Evolutionary conservation across 345 rosid species (phyloP).

Genomic region (Psidium guajava): DNA sequence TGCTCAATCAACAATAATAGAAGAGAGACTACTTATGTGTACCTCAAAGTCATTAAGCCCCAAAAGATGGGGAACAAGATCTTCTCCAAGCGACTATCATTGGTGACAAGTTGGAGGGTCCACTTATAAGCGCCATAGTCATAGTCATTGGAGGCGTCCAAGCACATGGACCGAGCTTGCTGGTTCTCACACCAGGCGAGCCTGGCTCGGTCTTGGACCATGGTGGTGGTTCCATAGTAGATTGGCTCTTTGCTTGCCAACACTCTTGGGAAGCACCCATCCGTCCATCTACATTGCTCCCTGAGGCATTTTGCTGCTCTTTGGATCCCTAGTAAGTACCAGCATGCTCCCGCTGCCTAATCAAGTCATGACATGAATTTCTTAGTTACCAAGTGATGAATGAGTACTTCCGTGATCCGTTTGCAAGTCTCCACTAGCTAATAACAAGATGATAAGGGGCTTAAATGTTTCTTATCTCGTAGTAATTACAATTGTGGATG

Average conservation of each 20-base stretch:
- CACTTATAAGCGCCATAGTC: constrained; percentile 86
- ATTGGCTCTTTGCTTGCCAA: constrained; percentile 65
- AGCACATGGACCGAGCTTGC: constrained; percentile 43
- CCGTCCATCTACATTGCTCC: constrained; percentile 49
- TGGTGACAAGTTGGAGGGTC: constrained; percentile 81
- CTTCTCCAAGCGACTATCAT: constrained; percentile 77
- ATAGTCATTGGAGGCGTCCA: constrained; percentile 39
- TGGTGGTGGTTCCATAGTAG: constrained; percentile 57
- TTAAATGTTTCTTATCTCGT: not conserved
- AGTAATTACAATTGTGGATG: not conserved
- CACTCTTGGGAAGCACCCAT: constrained; percentile 35
- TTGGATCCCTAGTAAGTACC: constrained; percentile 92
- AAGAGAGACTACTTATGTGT: not conserved
- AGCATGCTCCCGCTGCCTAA: constrained; percentile 96
- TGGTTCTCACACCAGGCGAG: constrained; percentile 53
- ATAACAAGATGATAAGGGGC: not conserved
- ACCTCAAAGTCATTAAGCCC: constrained; percentile 99
- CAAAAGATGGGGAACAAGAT: constrained; percentile 87
- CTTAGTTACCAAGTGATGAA: not conserved
- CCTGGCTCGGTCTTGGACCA: constrained; percentile 36
- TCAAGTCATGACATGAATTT: not conserved
- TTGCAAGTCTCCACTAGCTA: not conserved
- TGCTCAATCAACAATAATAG: not conserved
- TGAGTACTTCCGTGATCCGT: not conserved
- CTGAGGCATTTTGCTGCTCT: constrained; percentile 69